Percentiles rank a stretch among this genome's conserved stretches.
These are phyloP conservation scores for Pythium periplocum DNA, from an alignment of 352 stramenopile species.

Conservation along the genomic window DNA sequence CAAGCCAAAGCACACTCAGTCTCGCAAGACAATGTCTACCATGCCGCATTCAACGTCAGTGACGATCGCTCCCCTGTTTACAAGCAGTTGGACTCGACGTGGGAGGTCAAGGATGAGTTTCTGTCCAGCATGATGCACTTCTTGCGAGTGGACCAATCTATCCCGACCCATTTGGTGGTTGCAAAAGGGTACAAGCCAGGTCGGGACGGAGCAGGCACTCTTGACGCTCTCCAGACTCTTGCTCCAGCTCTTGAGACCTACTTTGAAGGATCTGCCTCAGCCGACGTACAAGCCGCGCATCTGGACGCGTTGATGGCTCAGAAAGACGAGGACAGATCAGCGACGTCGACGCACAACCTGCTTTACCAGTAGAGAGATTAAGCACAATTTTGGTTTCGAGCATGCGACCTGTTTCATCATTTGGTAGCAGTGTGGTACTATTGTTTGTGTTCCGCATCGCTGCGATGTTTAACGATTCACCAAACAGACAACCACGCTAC, in stretches of 20 bases:
- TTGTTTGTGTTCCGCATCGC: no score
- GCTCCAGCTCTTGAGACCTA: no score
- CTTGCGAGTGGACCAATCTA: slow-evolving; percentile 43
- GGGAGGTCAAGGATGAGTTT: slow-evolving; percentile 53
- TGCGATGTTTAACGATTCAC: neutral
- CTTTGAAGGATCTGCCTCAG: no score
- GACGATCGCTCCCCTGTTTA: slow-evolving; percentile 3
- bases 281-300: slow-evolving; percentile 17
- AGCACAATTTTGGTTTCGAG: no score
- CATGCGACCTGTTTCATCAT: no score
- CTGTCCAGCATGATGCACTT: slow-evolving; percentile 46
- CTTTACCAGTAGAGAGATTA: slow-evolving; percentile 15
- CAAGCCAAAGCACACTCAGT: slow-evolving; percentile 36
- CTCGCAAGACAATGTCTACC: slow-evolving; percentile 36
- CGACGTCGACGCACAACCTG: slow-evolving; percentile 5
- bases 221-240: slow-evolving; percentile 19
- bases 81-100: slow-evolving; percentile 25
- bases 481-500: neutral
- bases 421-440: no score
- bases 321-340: slow-evolving; percentile 3
- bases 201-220: slow-evolving; percentile 26
- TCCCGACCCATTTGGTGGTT: slow-evolving; percentile 43
- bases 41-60: slow-evolving; percentile 21
- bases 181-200: slow-evolving; percentile 63
- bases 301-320: neutral